Base-by-base conservation (phyloP, 805 yeast genomes). In the Ogataea pignaliae region DNA sequence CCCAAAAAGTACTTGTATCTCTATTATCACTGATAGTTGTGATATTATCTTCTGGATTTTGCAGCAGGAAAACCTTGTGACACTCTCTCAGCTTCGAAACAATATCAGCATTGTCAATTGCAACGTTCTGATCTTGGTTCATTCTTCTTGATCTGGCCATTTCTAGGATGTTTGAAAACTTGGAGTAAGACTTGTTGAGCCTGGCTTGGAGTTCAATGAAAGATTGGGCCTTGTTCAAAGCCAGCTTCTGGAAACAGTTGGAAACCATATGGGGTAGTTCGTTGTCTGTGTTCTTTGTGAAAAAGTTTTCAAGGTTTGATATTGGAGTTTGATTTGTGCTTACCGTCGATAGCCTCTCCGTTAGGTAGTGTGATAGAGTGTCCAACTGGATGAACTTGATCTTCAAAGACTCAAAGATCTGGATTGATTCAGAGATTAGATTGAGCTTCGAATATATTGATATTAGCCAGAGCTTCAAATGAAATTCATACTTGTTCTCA, bases 311-410 rank as follows among this genome's bases (percentile, higher is more conserved):
- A 5, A 73, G 66, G 3, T 62, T 58, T n/a, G 68, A 57, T 9
- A 79, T 52, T 21, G 52, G 43, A 7, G 45, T 61, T 13, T 66
- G 53, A 17, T 68, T 65, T 2, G 61, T 55, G 13, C 69, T 64
- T 1, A 71, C 48, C 0, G 78, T 57, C 1, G 81, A 68, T 21
- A 71, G 51, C 39, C 87, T 70, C 0, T 79, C 68, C 10, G 71
- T 63, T 10, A 82, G 54, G 48, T 75, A 71, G 48, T 79, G 76
- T 11, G 82, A 75, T 38, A 85, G 60, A 0, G 87, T 76, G 55
- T 90, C 97, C 40, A 73, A 69, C 63, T 91, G 98, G 9, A 89
- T 63, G 65, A 83, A 81, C 56, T 85, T 87, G 52, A 88, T 76
- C 32, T 79, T 77, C 41, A 90, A 62, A 1, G 69, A 56, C 13